Conservation (phyloP, 768 basidiomycete species). For the Daedalea quercina region DNA sequence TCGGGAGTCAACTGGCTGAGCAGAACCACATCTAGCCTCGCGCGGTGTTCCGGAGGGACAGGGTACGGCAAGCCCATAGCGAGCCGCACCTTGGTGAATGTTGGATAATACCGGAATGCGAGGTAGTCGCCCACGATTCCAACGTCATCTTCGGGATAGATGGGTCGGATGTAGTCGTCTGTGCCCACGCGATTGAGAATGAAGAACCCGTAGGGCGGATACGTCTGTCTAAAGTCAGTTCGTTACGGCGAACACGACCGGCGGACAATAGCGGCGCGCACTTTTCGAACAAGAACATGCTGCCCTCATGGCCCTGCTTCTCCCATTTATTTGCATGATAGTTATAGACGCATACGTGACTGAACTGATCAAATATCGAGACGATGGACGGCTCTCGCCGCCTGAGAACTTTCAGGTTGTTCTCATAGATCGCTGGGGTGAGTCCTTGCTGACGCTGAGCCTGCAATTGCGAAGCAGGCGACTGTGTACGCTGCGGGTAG, state of each 20-base stretch:
- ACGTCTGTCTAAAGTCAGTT: constrained; percentile 44
- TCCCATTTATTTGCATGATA: constrained; percentile 72
- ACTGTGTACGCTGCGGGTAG: constrained; percentile 11
- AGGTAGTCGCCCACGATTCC: constrained; percentile 56
- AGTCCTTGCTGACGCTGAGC: constrained; percentile 14
- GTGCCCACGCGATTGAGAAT: constrained; percentile 78
- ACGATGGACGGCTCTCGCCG: constrained; percentile 74
- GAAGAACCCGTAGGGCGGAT: constrained; percentile 81
- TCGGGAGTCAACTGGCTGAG: constrained; percentile 13
- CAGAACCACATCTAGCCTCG: constrained; percentile 18
- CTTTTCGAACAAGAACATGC: constrained; percentile 87
- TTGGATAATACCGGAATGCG: constrained; percentile 69
- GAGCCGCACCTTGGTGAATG: constrained; percentile 45
- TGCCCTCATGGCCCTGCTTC: constrained; percentile 81
- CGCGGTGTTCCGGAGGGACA: constrained; percentile 8
- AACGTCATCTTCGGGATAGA: constrained; percentile 76
- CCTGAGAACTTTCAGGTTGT: constrained; percentile 76
- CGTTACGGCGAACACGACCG: background rate
- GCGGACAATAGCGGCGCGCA: constrained; percentile 26
- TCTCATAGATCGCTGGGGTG: constrained; percentile 39
- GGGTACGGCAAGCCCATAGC: constrained; percentile 22
- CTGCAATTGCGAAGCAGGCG: constrained; percentile 11
- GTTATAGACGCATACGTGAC: constrained; percentile 79
- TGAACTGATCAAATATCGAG: constrained; percentile 83
- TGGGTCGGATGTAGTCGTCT: constrained; percentile 67